A percentile compares a stretch with the other conserved stretches of the same genome.
Evolutionary conservation across 2,329 filamentous ascomycete species (phyloP).

Genomic region (Ustulina deusta): DNA sequence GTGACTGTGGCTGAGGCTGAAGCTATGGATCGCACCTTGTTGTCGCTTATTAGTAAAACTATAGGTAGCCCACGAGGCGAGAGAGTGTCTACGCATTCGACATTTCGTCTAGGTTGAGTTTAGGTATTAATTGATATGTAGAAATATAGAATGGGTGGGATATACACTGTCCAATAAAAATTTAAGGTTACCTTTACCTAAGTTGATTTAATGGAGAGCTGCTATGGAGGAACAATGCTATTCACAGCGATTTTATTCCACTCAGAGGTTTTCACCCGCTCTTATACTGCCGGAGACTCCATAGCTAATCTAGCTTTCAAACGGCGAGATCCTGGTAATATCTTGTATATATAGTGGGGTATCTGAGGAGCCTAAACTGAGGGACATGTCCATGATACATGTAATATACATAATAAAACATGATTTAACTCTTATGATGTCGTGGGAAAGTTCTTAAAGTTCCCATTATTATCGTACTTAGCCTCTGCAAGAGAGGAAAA

Average conservation of each 20-base stretch:
- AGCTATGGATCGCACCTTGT: neutral
- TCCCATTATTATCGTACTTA: conserved; percentile 84
- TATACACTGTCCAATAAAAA: neutral
- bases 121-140: neutral
- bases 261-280: neutral
- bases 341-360: conserved; percentile 24
- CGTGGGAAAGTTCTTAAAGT: conserved; percentile 60
- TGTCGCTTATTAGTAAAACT: neutral
- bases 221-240: neutral
- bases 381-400: conserved; percentile 18
- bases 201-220: neutral
- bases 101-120: too few species aligned
- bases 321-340: neutral
- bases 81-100: neutral
- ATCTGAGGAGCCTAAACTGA: conserved; percentile 1
- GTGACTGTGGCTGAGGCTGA: conserved; percentile 19
- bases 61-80: neutral
- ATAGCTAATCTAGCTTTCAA: neutral
- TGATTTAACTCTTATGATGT: conserved; percentile 11
- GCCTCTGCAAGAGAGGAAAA: conserved; percentile 68
- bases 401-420: conserved; percentile 24
- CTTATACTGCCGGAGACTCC: neutral
- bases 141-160: neutral
- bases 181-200: neutral
- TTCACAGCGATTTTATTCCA: neutral